Base-by-base conservation (phyloP, 1,284 basidiomycete species). In the Pterula multifida region DNA sequence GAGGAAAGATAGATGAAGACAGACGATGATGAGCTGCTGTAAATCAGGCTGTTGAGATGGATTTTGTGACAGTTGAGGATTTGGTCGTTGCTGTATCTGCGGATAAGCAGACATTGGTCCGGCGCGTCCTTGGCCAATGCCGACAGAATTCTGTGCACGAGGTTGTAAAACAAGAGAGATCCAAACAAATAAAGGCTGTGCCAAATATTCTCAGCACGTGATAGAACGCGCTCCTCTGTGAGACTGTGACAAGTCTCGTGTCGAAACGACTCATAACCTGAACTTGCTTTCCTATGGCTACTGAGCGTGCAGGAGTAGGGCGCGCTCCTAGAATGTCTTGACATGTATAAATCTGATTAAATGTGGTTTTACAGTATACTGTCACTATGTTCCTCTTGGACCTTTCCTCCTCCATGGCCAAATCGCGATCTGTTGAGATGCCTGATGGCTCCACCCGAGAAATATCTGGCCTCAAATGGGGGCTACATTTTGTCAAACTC, bases 321-420 rank as follows among this genome's bases (percentile, higher is more conserved):
- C 28, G 28, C 28, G 28, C 15, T 32, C 15, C 28, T 32, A 6
- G 28, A 15, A n/a, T n/a, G n/a, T 45, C 50, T 28, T 44, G 22
- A 11, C 52, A 21, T 25, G 22, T 2, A 12, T n/a, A 51, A 48
- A 39, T 0, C 17, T 50, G 51, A 15, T 15, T 32, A 32, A 32
- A 6, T 15, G 15, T 6, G 28, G 28, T 6, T 19, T 22, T 55
- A n/a, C n/a, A 89, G 86, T 89, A 82, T 60, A 87, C 85, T 0
- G 85, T 84, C 3, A 85, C 83, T 17, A 81, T 90, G 76, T 96
- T 91, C 61, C 74, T 91, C 60, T 68, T 96, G 59, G 93, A 96
- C 70, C 71, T 88, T 45, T 93, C 90, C 2, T 77, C 85, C 49
- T 82, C 89, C 36, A 95, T 96, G 92, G 83, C 76, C 17, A 77